These are phyloP conservation scores for Aspergillus candidus DNA, from an alignment of 2,329 filamentous ascomycete species.

Conservation along the genomic window DNA sequence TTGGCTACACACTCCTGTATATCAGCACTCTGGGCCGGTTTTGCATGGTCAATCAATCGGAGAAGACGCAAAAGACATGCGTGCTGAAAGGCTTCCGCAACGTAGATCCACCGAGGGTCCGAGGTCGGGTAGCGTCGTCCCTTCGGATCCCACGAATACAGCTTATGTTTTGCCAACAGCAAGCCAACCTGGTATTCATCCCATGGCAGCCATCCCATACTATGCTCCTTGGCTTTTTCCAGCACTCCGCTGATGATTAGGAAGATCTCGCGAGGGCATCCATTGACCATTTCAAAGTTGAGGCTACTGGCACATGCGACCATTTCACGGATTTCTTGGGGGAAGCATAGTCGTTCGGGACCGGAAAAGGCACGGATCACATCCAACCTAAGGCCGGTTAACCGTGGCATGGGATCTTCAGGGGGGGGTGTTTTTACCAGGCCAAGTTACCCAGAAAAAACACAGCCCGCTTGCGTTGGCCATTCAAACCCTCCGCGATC, in stretches of 20 bases:
- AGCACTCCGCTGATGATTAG: conserved; percentile 23
- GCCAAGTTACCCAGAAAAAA: conserved; percentile 28
- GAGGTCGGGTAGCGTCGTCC: conserved; percentile 18
- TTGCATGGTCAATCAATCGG: conserved; percentile 19
- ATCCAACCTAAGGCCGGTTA: conserved; percentile 19
- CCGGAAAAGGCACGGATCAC: conserved; percentile 25
- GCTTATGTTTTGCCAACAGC: conserved; percentile 12
- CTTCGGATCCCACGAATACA: conserved; percentile 19
- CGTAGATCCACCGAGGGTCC: conserved; percentile 19
- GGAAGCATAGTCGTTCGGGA: conserved; percentile 23
- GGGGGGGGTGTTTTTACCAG: conserved; percentile 14
- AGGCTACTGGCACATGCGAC: conserved; percentile 19
- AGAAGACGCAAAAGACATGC: conserved; percentile 24
- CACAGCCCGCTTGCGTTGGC: conserved; percentile 20
- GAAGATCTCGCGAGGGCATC: conserved; percentile 25
- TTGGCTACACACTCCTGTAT: conserved; percentile 23
- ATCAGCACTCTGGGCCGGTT: conserved; percentile 13
- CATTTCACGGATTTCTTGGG: conserved; percentile 21
- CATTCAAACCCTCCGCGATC: conserved; percentile 17
- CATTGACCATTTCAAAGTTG: conserved; percentile 26
- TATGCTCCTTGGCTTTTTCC: conserved; percentile 23
- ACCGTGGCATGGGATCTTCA: not conserved
- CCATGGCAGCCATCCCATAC: conserved; percentile 14
- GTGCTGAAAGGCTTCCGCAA: conserved; percentile 23
- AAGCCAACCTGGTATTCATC: conserved; percentile 16